Percentiles rank a stretch among this genome's conserved stretches.
Conservation (phyloP, 768 basidiomycete genomes). For the Collybia mongolica region DNA sequence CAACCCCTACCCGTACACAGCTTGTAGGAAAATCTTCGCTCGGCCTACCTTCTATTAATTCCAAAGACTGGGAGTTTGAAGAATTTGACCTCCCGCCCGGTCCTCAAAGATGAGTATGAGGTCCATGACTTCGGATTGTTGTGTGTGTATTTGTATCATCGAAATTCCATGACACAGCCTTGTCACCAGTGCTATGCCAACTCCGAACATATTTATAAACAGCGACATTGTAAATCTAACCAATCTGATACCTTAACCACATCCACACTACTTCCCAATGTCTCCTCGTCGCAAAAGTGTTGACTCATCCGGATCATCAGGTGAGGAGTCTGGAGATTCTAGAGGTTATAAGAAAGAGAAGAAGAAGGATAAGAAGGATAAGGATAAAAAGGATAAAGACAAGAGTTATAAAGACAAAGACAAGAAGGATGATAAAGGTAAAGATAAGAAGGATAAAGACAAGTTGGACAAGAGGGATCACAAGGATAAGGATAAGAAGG, state of each 20-base stretch:
- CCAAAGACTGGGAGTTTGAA: slow-evolving; percentile 55
- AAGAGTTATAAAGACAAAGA: slow-evolving; percentile 23
- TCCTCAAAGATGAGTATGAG: slow-evolving; percentile 17
- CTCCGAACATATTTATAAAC: no score
- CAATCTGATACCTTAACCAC: no score
- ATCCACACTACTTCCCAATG: background rate
- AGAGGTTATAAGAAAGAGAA: slow-evolving; percentile 10
- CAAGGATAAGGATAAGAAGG: slow-evolving; percentile 19
- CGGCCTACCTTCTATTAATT: slow-evolving; percentile 45
- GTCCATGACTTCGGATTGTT: no score
- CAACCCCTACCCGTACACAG: slow-evolving; percentile 10
- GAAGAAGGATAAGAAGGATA: slow-evolving; percentile 19
- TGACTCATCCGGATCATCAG: slow-evolving; percentile 26
- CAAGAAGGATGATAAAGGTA: slow-evolving; percentile 19
- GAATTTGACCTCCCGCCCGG: slow-evolving; percentile 45
- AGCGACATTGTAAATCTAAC: no score
- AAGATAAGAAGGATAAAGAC: slow-evolving; percentile 19
- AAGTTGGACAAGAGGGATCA: slow-evolving; percentile 13
- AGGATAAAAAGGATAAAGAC: slow-evolving; percentile 24
- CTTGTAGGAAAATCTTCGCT: slow-evolving; percentile 26
- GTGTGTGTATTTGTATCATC: no score
- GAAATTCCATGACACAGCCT: no score
- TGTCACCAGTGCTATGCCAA: no score
- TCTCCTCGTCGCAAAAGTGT: slow-evolving; percentile 25
- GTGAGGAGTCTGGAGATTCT: slow-evolving; percentile 16